Percentiles rank a stretch among this genome's conserved stretches.
phyloP scores from a whole-genome alignment of 768 basidiomycete genomes.

The Leccinellum luteum region DNA sequence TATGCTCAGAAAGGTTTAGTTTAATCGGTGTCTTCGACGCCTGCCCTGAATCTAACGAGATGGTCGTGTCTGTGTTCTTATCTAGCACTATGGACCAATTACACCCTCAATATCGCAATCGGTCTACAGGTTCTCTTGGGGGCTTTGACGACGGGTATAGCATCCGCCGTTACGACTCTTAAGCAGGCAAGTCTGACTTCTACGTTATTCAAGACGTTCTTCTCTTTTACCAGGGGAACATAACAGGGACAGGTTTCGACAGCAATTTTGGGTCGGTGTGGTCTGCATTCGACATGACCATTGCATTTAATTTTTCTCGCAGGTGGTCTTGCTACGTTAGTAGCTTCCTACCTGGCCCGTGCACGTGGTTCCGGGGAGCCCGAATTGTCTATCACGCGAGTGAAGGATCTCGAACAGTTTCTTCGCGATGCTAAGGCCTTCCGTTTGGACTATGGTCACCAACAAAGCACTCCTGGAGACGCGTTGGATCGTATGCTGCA shows the following conservation, averaged over 20 bases:
- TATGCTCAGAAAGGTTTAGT: conserved; percentile 44
- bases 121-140: conserved; percentile 62
- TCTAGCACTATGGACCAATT: conserved; percentile 32
- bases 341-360: conserved; percentile 71
- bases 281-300: background rate
- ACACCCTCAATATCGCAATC: conserved; percentile 49
- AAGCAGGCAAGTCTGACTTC: conserved; percentile 35
- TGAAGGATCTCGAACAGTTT: conserved; percentile 64
- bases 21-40: background rate
- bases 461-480: conserved; percentile 12
- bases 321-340: conserved; percentile 67
- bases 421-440: conserved; percentile 61
- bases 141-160: conserved; percentile 63
- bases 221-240: background rate
- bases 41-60: background rate
- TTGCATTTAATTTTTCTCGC: background rate
- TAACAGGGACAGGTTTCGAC: conserved; percentile 33
- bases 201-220: no score
- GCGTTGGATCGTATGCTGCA: conserved; percentile 8
- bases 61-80: background rate
- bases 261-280: conserved; percentile 37
- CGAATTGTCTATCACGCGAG: conserved; percentile 53
- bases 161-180: conserved; percentile 44
- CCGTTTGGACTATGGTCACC: conserved; percentile 53
- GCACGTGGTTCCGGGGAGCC: conserved; percentile 70